Conservation (phyloP, 257 asterid genomes). For the Dorcoceras hygrometricum region DNA sequence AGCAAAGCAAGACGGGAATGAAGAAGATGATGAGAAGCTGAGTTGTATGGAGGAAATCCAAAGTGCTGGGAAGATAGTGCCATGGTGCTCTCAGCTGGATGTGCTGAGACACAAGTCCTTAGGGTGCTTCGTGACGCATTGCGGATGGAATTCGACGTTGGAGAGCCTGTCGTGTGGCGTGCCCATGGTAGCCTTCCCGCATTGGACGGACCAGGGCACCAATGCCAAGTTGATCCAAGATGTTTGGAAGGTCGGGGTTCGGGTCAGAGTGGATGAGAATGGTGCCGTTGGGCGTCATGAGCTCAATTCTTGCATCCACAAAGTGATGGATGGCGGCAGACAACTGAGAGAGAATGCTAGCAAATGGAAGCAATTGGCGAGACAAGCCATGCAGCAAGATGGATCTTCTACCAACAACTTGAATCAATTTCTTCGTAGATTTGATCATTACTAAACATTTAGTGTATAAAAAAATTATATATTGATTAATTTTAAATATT, state of each 20-base stretch:
- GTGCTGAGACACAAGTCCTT: conserved; percentile 47
- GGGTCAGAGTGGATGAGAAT: conserved; percentile 20
- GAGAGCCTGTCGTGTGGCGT: conserved; percentile 43
- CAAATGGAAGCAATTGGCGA: conserved; percentile 26
- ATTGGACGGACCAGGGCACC: conserved; percentile 33
- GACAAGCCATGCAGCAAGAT: conserved; percentile 24
- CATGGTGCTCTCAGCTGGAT: conserved; percentile 63
- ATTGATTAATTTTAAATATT: no score
- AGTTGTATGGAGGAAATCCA: conserved; percentile 31
- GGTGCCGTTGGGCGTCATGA: conserved; percentile 29
- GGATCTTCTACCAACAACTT: not conserved
- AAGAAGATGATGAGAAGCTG: conserved; percentile 16
- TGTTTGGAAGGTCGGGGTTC: conserved; percentile 35
- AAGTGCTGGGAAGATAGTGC: conserved; percentile 40
- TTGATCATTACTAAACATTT: no score
- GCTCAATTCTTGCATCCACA: conserved; percentile 31
- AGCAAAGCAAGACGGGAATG: conserved; percentile 1
- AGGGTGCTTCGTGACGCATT: conserved; percentile 59
- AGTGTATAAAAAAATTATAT: no score
- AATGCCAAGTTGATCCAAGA: conserved; percentile 38
- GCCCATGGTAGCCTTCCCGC: conserved; percentile 32
- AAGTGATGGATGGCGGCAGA: conserved; percentile 28
- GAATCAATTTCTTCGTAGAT: not conserved
- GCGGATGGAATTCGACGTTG: conserved; percentile 67
- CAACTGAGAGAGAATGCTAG: conserved; percentile 24